Evolutionary conservation across 192 early-diverging fungal genomes (phyloP), one percentile per base, ranked within the genome.

Genomic region (Coemansia sp.): DNA sequence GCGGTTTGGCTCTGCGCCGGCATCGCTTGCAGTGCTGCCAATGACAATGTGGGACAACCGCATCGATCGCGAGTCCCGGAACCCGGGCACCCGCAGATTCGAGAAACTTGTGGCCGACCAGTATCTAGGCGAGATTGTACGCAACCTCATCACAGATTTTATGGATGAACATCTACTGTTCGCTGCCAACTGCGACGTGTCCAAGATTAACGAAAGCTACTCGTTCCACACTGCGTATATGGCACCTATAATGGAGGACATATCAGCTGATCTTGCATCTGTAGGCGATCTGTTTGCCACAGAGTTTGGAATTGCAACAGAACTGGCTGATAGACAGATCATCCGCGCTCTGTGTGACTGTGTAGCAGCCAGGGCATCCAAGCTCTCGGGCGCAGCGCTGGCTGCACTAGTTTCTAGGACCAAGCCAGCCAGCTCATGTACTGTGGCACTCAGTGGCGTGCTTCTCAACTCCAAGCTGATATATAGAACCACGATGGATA

Each of bases 121-220:
- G 84, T 99, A 95, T 66, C 78, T 99, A 16, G 95, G 95, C 64
- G 94, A 97, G 64, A 87, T 97, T 49, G 73, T 81, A 6, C 90
- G 94, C n/a, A 89, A 89, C 43, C 81, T 91, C 30, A 56, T 96
- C n/a, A 67, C 92, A 10, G 86, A 98, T 71, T 78, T 97, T 58
- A 86, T 95, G 51, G 90, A 92, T 61, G 84, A 85, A 40, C 86
- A 86, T 16, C 75, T 93, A 7, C 79, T 98, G 37, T 95, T 96
- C 65, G 28, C 77, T 15, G 84, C 82, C 20, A 56, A 64, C 21
- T 79, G 67, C 53, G 78, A 85, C 4, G 63, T 78, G 21, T 74
- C 82, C 10, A 58, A 34, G 9, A 64, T 95, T 18, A 86, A 87
- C 65, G 78, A 74, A 7, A 82, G 85, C 25, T 89, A 87, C 72